These are phyloP conservation scores for Celoporthe dispersa DNA, from an alignment of 2,329 filamentous ascomycete species.

Conservation along the genomic window DNA sequence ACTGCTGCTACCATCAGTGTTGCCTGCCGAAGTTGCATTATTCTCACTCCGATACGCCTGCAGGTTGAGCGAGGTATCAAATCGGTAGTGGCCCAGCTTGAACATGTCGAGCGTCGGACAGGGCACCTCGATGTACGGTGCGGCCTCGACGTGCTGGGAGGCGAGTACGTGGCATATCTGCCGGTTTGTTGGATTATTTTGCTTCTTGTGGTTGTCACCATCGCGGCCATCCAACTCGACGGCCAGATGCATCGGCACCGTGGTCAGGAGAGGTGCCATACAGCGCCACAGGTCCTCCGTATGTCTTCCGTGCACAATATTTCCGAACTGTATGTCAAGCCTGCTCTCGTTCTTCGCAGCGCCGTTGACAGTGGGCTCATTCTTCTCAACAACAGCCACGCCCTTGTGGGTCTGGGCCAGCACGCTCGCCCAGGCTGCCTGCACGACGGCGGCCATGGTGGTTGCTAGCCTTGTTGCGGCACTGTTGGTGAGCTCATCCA, in stretches of 20 bases:
- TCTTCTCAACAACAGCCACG: too few species aligned
- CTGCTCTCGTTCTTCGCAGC: too few species aligned
- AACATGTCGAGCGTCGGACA: slow-evolving; percentile 21
- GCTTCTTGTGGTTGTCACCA: not conserved
- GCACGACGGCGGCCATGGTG: slow-evolving; percentile 19
- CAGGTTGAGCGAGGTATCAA: not conserved
- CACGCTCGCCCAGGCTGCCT: slow-evolving; percentile 29
- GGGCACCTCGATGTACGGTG: slow-evolving; percentile 27
- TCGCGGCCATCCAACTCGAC: not conserved
- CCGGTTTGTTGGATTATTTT: not conserved
- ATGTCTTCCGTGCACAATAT: too few species aligned
- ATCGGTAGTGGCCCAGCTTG: too few species aligned
- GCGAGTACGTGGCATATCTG: not conserved
- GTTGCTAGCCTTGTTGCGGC: not conserved
- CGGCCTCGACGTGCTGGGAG: slow-evolving; percentile 24
- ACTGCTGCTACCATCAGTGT: not conserved
- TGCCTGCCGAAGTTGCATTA: not conserved
- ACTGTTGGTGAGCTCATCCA: too few species aligned
- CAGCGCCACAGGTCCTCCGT: too few species aligned
- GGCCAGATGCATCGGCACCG: slow-evolving; percentile 21
- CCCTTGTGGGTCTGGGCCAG: not conserved
- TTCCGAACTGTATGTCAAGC: too few species aligned
- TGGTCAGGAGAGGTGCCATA: slow-evolving; percentile 11
- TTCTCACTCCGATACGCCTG: not conserved
- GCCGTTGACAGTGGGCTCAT: too few species aligned